Percentiles rank a stretch among this genome's conserved stretches.
These are phyloP conservation scores for Xylaria sp. DNA, from an alignment of 2,329 filamentous ascomycete species.

Conservation along the genomic window DNA sequence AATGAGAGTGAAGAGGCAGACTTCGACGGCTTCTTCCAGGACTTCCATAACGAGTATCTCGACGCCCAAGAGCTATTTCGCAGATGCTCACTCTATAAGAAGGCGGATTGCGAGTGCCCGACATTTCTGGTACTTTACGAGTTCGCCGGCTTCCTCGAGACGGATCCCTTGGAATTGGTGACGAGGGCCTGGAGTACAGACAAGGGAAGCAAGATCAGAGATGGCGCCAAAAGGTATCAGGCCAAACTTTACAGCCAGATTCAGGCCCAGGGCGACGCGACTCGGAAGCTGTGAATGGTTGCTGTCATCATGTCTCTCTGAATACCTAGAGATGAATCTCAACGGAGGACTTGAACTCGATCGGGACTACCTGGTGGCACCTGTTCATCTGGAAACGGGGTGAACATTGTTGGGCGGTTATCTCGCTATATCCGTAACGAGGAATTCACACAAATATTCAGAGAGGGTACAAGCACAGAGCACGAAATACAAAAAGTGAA, in stretches of 20 bases:
- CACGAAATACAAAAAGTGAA: too few species aligned
- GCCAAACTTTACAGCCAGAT: slow-evolving; percentile 4
- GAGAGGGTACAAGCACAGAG: too few species aligned
- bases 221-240: not conserved
- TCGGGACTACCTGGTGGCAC: too few species aligned
- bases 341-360: not conserved
- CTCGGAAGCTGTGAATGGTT: not conserved
- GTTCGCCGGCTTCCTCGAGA: not conserved
- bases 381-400: not conserved
- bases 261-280: slow-evolving; percentile 1
- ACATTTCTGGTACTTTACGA: slow-evolving; percentile 9
- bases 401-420: too few species aligned
- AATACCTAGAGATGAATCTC: not conserved
- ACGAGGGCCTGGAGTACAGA: not conserved
- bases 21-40: slow-evolving; percentile 7
- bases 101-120: not conserved
- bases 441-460: too few species aligned
- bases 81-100: slow-evolving; percentile 9
- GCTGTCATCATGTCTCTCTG: not conserved
- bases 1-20: slow-evolving; percentile 1
- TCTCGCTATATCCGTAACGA: too few species aligned
- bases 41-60: slow-evolving; percentile 2
- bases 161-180: not conserved
- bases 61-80: not conserved
- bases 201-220: not conserved